Percentiles rank a stretch among this genome's conserved stretches.
phyloP scores from a whole-genome alignment of 1,284 basidiomycete genomes.

The Caloboletus inedulis region DNA sequence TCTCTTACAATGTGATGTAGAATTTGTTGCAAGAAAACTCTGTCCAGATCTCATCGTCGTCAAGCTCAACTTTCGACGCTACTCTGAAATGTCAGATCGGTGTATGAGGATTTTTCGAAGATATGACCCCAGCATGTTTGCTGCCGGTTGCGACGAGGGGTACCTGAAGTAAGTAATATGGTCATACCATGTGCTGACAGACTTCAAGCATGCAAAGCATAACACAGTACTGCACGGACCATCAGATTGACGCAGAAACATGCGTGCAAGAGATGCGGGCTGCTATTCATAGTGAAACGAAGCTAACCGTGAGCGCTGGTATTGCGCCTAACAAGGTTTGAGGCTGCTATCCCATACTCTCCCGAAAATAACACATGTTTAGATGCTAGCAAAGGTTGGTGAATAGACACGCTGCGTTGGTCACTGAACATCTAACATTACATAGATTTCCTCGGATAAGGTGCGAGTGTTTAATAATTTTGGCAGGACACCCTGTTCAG shows the following conservation, averaged over 20 bases:
- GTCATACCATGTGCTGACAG: background rate
- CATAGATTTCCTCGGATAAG: constrained; percentile 89
- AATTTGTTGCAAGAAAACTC: constrained; percentile 89
- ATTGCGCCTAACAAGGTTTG: constrained; percentile 83
- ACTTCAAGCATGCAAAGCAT: constrained; percentile 47
- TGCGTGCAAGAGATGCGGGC: constrained; percentile 79
- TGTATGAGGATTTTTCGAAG: constrained; percentile 68
- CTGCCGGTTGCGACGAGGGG: constrained; percentile 86
- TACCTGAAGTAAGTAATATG: constrained; percentile 72
- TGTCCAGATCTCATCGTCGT: constrained; percentile 90
- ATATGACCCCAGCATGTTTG: constrained; percentile 80
- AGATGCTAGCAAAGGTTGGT: constrained; percentile 77
- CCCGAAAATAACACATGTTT: constrained; percentile 18
- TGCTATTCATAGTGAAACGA: constrained; percentile 70
- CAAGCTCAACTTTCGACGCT: constrained; percentile 59
- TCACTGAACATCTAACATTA: constrained; percentile 8
- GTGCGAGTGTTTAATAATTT: constrained; percentile 34
- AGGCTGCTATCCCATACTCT: constrained; percentile 4
- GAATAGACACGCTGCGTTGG: background rate
- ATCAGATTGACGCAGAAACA: constrained; percentile 63
- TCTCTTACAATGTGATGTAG: constrained; percentile 33
- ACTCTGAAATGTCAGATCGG: constrained; percentile 66
- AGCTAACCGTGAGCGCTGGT: constrained; percentile 89
- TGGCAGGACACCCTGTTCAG: background rate
- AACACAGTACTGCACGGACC: constrained; percentile 69